Percentiles rank a stretch among this genome's conserved stretches.
These are phyloP conservation scores for Corinectria fuckeliana DNA, from an alignment of 2,329 filamentous ascomycete species.

Conservation along the genomic window DNA sequence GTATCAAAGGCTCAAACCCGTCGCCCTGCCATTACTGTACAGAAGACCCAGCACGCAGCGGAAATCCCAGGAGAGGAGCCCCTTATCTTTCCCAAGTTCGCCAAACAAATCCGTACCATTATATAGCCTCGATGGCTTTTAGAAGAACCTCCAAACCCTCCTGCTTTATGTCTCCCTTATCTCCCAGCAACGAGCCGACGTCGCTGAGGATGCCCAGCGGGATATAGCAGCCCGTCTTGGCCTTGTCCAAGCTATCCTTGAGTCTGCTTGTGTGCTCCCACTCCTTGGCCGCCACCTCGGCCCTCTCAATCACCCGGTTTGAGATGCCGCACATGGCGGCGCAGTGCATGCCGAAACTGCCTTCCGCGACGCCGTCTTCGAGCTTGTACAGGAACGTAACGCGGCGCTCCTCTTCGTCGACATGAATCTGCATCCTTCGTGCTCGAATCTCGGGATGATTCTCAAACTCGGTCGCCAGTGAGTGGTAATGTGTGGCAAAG, in stretches of 20 bases:
- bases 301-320: slow-evolving; percentile 78
- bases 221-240: slow-evolving; percentile 79
- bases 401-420: slow-evolving; percentile 82
- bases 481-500: slow-evolving; percentile 98
- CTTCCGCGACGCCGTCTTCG: slow-evolving; percentile 91
- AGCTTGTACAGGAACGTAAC: slow-evolving; percentile 97
- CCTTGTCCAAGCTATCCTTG: slow-evolving; percentile 85
- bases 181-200: slow-evolving; percentile 76
- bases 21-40: slow-evolving; percentile 15
- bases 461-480: slow-evolving; percentile 87
- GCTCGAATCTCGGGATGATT: slow-evolving; percentile 86
- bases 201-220: slow-evolving; percentile 89
- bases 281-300: slow-evolving; percentile 85
- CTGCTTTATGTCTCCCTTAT: slow-evolving; percentile 56
- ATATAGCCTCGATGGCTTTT: slow-evolving; percentile 66
- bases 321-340: slow-evolving; percentile 98
- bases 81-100: background rate
- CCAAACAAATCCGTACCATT: slow-evolving; percentile 13
- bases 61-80: background rate
- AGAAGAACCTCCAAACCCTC: slow-evolving; percentile 65
- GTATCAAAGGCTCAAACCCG: slow-evolving; percentile 17
- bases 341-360: slow-evolving; percentile 98
- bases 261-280: slow-evolving; percentile 96
- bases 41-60: slow-evolving; percentile 23
- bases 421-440: slow-evolving; percentile 92